Conservation (phyloP, 2,329 filamentous ascomycete genomes). For the Metarhizium robertsii region DNA sequence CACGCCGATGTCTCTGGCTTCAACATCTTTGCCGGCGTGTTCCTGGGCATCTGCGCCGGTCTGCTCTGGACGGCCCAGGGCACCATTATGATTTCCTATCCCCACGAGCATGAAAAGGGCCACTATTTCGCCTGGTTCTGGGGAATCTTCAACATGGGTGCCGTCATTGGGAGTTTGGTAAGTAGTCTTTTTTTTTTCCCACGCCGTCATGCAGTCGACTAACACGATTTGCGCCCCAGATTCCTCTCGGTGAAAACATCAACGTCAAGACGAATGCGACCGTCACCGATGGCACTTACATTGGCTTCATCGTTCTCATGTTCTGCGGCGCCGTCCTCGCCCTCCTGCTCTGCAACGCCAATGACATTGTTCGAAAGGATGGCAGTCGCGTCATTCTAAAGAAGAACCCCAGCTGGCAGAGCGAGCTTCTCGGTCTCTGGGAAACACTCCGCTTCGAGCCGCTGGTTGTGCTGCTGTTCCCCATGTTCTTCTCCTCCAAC, state of each 20-base stretch:
- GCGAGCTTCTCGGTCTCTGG: conserved; percentile 67
- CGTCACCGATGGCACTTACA: conserved; percentile 73
- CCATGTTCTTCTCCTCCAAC: conserved; percentile 46
- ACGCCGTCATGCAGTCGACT: not conserved
- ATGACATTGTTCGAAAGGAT: conserved; percentile 64
- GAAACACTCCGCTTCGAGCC: conserved; percentile 62
- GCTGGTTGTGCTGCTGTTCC: conserved; percentile 56
- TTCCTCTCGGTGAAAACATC: conserved; percentile 61
- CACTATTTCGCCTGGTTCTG: conserved; percentile 87
- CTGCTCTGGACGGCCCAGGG: conserved; percentile 77
- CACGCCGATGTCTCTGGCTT: conserved; percentile 39
- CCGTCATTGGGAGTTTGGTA: conserved; percentile 68
- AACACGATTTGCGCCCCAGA: conserved; percentile 15
- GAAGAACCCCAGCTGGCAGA: conserved; percentile 82
- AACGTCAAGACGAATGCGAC: conserved; percentile 36
- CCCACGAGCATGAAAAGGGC: conserved; percentile 71
- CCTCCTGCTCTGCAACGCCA: conserved; percentile 61
- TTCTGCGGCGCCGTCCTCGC: conserved; percentile 60
- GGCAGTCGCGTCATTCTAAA: conserved; percentile 75
- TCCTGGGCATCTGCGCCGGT: conserved; percentile 70
- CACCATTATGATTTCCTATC: conserved; percentile 85
- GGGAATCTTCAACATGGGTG: conserved; percentile 91
- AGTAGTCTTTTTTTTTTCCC: conserved; percentile 10
- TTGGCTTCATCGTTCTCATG: conserved; percentile 81
- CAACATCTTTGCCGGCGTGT: conserved; percentile 60